Evolutionary conservation across 306 rosid genomes (phyloP).

Genomic region (Fagus crenata): DNA sequence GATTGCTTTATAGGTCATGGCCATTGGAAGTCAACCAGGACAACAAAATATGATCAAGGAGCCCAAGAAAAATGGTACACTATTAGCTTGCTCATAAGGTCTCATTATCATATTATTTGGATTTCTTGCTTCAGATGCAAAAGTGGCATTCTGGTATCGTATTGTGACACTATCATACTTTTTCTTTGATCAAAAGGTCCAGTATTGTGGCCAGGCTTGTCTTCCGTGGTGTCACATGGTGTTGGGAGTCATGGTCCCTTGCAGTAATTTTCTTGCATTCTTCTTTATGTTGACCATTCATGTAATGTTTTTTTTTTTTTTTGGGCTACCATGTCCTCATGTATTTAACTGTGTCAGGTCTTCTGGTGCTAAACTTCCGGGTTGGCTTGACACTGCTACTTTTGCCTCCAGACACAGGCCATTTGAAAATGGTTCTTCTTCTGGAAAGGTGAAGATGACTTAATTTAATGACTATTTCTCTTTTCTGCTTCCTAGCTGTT

Average conservation of each 20-base stretch:
- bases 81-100: conserved; percentile 9
- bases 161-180: background rate
- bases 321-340: background rate
- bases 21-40: conserved; percentile 32
- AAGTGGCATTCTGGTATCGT: background rate
- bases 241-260: conserved; percentile 20
- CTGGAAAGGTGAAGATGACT: conserved; percentile 35
- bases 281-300: conserved; percentile 8
- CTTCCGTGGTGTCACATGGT: conserved; percentile 21
- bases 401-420: conserved; percentile 5
- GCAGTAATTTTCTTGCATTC: conserved; percentile 24
- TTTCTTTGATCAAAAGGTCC: conserved; percentile 31
- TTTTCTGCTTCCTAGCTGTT: background rate
- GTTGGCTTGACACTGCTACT: conserved; percentile 33
- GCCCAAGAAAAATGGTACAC: conserved; percentile 45
- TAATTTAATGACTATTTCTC: background rate
- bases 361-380: conserved; percentile 30
- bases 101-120: background rate
- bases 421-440: conserved; percentile 27
- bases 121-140: background rate
- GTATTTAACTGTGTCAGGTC: conserved; percentile 31
- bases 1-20: conserved; percentile 37
- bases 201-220: conserved; percentile 44
- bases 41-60: conserved; percentile 32
- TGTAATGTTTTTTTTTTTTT: background rate